Conservation (phyloP, 2,329 filamentous ascomycete species). For the Diplodia intermedia region DNA sequence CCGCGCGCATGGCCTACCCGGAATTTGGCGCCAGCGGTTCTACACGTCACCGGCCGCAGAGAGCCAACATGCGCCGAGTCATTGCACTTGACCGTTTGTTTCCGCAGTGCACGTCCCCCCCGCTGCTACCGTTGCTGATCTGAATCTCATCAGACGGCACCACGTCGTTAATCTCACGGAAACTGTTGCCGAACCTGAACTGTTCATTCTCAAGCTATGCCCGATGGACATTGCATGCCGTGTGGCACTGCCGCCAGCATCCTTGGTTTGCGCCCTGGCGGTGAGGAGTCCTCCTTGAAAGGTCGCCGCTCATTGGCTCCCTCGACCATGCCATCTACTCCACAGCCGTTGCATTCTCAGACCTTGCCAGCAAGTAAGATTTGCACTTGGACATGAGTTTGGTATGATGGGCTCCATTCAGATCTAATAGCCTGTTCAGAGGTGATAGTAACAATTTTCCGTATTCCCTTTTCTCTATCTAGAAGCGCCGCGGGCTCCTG, state of each 20-base stretch:
- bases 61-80: conserved; percentile 12
- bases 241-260: conserved; percentile 6
- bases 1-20: conserved; percentile 11
- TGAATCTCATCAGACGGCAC: neutral
- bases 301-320: neutral
- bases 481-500: neutral
- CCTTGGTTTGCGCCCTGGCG: neutral
- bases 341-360: neutral
- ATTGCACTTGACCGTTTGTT: neutral
- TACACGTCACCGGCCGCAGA: conserved; percentile 5
- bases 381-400: too few relatives aligned
- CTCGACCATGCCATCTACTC: neutral
- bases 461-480: neutral
- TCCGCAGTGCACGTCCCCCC: neutral
- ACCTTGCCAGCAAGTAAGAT: too few relatives aligned
- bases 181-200: neutral
- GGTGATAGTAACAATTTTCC: neutral
- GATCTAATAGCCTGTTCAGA: neutral
- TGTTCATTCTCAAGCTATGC: neutral
- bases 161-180: neutral
- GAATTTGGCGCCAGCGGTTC: neutral
- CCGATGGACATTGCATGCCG: neutral
- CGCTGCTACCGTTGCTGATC: neutral
- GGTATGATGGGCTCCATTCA: too few relatives aligned
- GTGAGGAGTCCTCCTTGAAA: neutral